These are phyloP conservation scores for Eutrema yunnanense DNA, from an alignment of 345 rosid genomes.

Conservation along the genomic window DNA sequence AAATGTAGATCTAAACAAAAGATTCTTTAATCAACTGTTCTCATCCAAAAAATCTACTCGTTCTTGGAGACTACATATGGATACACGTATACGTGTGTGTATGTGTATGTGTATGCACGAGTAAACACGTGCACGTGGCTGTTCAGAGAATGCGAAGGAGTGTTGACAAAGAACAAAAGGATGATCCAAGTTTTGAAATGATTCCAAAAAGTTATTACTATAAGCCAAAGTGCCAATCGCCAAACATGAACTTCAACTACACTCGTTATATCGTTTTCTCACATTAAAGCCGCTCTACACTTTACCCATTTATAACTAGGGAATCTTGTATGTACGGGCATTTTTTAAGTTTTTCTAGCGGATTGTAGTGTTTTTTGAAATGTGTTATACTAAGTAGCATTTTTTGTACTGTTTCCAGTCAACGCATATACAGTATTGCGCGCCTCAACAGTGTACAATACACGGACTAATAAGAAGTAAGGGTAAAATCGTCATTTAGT, in stretches of 20 bases:
- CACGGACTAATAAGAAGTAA: no score
- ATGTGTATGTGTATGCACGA: not conserved
- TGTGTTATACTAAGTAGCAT: no score
- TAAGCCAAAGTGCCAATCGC: conserved; percentile 20
- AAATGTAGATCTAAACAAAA: not conserved
- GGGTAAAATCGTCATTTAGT: no score
- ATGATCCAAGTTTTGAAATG: conserved; percentile 20
- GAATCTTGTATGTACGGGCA: no score
- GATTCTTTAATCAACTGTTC: not conserved
- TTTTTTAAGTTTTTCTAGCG: no score
- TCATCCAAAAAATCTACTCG: not conserved
- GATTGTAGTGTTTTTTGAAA: no score
- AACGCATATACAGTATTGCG: no score
- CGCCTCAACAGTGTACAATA: no score
- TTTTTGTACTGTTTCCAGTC: no score
- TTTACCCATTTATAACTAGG: not conserved
- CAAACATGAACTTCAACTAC: conserved; percentile 18
- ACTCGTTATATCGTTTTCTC: conserved; percentile 26
- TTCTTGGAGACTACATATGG: not conserved
- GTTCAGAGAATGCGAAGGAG: conserved; percentile 8
- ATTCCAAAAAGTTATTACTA: conserved; percentile 22
- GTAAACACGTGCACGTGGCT: conserved; percentile 19
- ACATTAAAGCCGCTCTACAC: conserved; percentile 21
- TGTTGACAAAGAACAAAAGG: conserved; percentile 13
- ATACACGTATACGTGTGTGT: not conserved